Conservation (phyloP, 305 asterid genomes). For the Fraxinus angustifolia region DNA sequence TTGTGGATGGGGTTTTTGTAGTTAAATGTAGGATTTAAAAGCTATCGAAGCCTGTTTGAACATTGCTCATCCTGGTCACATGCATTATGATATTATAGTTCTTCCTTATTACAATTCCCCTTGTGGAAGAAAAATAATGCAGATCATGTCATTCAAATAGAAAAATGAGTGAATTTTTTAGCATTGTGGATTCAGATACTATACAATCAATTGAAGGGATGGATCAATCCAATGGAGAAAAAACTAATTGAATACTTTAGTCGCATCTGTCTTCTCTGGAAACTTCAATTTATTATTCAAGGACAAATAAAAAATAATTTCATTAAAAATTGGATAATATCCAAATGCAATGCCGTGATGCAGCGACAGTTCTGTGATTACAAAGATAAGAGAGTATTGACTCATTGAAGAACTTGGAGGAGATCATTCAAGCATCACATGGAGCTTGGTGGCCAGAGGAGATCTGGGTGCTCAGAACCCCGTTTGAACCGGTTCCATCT, state of each 20-base stretch:
- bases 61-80: neutral
- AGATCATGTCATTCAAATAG: neutral
- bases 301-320: neutral
- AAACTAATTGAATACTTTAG: neutral
- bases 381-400: constrained; percentile 92
- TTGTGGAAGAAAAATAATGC: neutral
- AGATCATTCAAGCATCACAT: constrained; percentile 77
- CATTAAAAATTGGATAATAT: neutral
- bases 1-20: neutral
- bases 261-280: neutral
- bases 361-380: constrained; percentile 85
- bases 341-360: constrained; percentile 16
- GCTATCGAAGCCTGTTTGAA: neutral
- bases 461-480: constrained; percentile 98
- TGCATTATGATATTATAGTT: neutral
- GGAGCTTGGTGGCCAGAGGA: constrained; percentile 99
- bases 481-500: constrained; percentile 89
- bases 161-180: neutral
- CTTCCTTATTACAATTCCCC: neutral
- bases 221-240: neutral
- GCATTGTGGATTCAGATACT: neutral
- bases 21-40: neutral
- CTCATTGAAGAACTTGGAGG: constrained; percentile 87
- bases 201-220: neutral
- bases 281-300: neutral